phyloP scores from a whole-genome alignment of 768 basidiomycete genomes.

The Strobilomyces dryophilus region DNA sequence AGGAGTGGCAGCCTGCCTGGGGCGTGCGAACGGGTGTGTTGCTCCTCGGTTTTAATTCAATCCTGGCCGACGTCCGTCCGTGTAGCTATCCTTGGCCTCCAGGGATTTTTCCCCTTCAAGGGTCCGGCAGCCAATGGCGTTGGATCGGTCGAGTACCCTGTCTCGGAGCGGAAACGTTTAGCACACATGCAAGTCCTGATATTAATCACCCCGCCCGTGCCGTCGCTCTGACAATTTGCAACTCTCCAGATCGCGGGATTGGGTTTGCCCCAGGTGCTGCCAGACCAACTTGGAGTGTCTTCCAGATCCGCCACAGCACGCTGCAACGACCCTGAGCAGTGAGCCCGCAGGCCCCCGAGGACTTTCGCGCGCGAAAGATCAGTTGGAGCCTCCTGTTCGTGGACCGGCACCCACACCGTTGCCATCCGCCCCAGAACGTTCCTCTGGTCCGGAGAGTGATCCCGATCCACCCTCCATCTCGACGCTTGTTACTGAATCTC shows the following conservation, averaged over 20 bases:
- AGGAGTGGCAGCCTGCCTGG: slow-evolving; percentile 98
- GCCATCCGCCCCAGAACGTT: slow-evolving; percentile 19
- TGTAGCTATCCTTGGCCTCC: slow-evolving; percentile 79
- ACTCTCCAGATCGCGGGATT: slow-evolving; percentile 63
- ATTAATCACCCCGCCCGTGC: slow-evolving; percentile 4
- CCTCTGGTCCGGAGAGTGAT: slow-evolving; percentile 11
- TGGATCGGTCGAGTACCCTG: slow-evolving; percentile 80
- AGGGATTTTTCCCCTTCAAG: slow-evolving; percentile 85
- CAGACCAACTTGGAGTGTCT: slow-evolving; percentile 64
- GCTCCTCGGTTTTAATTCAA: slow-evolving; percentile 10
- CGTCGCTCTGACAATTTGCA: slow-evolving; percentile 8
- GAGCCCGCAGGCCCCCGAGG: slow-evolving; percentile 20
- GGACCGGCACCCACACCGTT: slow-evolving; percentile 12
- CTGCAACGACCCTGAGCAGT: slow-evolving; percentile 10
- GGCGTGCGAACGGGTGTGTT: slow-evolving; percentile 85
- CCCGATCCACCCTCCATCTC: slow-evolving; percentile 18
- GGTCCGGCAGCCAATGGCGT: slow-evolving; percentile 85
- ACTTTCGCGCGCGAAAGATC: slow-evolving; percentile 16
- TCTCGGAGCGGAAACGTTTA: slow-evolving; percentile 70
- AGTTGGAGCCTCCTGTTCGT: slow-evolving; percentile 13
- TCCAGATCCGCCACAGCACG: slow-evolving; percentile 51
- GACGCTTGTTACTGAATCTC: slow-evolving; percentile 10
- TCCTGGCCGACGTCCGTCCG: slow-evolving; percentile 6
- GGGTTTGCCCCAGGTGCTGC: slow-evolving; percentile 74
- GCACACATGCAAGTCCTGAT: slow-evolving; percentile 59